These are phyloP conservation scores for Candida gigantensis DNA, from an alignment of 1,139 yeast species.

Conservation along the genomic window DNA sequence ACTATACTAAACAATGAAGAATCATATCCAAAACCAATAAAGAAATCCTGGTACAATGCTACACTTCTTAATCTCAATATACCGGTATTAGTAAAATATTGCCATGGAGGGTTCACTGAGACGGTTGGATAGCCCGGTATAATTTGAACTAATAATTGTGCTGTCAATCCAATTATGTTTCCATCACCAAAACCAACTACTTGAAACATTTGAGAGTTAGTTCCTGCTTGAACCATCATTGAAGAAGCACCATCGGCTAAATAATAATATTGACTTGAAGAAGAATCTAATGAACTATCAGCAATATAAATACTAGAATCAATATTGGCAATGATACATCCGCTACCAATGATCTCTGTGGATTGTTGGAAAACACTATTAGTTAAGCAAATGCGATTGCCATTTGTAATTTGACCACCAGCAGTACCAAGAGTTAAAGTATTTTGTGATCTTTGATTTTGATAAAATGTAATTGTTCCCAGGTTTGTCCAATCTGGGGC, in stretches of 20 bases:
- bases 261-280: not conserved
- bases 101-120: too few relatives aligned
- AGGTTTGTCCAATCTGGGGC: conserved; percentile 11
- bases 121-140: conserved; percentile 13
- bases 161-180: conserved; percentile 23
- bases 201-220: not conserved
- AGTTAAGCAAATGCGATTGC: conserved; percentile 32
- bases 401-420: conserved; percentile 21
- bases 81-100: conserved; percentile 23
- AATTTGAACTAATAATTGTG: conserved; percentile 14
- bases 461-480: not conserved
- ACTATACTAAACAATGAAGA: conserved; percentile 13
- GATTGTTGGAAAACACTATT: conserved; percentile 26
- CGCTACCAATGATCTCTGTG: conserved; percentile 25
- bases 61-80: conserved; percentile 19
- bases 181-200: conserved; percentile 22
- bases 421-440: conserved; percentile 22
- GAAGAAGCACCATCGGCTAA: not conserved
- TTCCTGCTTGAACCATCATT: not conserved
- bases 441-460: conserved; percentile 20
- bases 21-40: conserved; percentile 24
- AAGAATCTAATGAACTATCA: not conserved
- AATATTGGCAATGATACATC: conserved; percentile 28
- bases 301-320: conserved; percentile 22
- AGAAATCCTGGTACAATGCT: conserved; percentile 15